Evolutionary conservation across 257 asterid species (phyloP).

Genomic region (Verbascum thapsus): DNA sequence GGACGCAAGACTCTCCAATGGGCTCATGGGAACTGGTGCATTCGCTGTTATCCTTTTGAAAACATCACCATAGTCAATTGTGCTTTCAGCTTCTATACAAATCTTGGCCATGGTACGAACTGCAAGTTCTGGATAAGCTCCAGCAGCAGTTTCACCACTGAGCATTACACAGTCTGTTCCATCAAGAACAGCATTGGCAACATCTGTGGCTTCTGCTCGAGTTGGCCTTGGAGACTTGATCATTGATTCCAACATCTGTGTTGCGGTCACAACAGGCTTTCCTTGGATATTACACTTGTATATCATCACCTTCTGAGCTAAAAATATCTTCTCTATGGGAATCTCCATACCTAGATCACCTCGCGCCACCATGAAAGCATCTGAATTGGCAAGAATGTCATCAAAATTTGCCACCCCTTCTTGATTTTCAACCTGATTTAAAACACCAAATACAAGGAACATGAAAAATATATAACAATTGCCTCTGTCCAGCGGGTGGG

Average conservation of each 20-base stretch:
- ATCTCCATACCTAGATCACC: slow-evolving; percentile 94
- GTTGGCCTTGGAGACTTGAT: slow-evolving; percentile 93
- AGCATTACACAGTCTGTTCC: slow-evolving; percentile 96
- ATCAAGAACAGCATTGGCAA: slow-evolving; percentile 87
- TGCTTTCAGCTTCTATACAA: slow-evolving; percentile 83
- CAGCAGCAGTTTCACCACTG: slow-evolving; percentile 94
- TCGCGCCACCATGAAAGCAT: slow-evolving; percentile 93
- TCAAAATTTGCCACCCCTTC: slow-evolving; percentile 94
- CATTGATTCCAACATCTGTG: slow-evolving; percentile 94
- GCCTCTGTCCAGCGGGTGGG: not conserved
- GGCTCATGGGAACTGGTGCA: slow-evolving; percentile 91
- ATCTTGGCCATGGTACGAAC: slow-evolving; percentile 86
- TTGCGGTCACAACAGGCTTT: slow-evolving; percentile 90
- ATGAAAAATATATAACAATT: slow-evolving; percentile 7
- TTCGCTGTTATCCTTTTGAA: slow-evolving; percentile 68
- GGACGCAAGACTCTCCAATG: slow-evolving; percentile 80
- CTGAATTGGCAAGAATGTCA: slow-evolving; percentile 77
- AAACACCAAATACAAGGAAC: slow-evolving; percentile 6
- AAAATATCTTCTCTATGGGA: slow-evolving; percentile 82
- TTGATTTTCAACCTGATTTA: slow-evolving; percentile 75
- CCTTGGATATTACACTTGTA: slow-evolving; percentile 92
- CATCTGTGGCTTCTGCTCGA: slow-evolving; percentile 92
- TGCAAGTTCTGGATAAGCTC: slow-evolving; percentile 92
- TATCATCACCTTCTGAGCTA: slow-evolving; percentile 90
- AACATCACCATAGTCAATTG: slow-evolving; percentile 68